Percentiles rank a stretch among this genome's conserved stretches.
phyloP scores from a whole-genome alignment of 345 rosid species.

The Eucalyptus curtisii region DNA sequence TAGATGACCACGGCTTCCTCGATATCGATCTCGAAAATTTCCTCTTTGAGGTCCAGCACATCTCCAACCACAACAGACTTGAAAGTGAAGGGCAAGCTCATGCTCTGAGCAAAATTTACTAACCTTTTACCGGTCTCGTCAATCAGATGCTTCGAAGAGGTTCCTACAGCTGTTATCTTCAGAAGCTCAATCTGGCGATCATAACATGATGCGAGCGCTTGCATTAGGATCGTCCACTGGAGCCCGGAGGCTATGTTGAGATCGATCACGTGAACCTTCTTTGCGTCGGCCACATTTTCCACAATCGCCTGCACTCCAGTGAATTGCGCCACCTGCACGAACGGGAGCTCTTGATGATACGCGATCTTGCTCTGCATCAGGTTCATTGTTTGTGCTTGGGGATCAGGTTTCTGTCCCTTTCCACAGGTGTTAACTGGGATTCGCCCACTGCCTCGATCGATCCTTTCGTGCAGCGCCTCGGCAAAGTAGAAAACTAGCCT shows the following conservation, averaged over 20 bases:
- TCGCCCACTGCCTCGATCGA: conserved; percentile 24
- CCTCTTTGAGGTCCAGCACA: conserved; percentile 26
- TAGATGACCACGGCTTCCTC: conserved; percentile 23
- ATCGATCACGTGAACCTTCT: conserved; percentile 30
- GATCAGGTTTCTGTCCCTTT: neutral
- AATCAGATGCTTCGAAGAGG: neutral
- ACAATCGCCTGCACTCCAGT: conserved; percentile 31
- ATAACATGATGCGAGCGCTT: conserved; percentile 23
- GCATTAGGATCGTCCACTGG: conserved; percentile 37
- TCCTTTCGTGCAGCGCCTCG: conserved; percentile 29
- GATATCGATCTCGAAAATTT: conserved; percentile 7
- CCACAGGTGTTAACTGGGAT: neutral
- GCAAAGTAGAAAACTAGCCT: conserved; percentile 27
- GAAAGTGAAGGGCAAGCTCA: conserved; percentile 25
- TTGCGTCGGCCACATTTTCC: conserved; percentile 24
- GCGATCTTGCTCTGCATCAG: neutral
- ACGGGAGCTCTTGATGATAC: conserved; percentile 16
- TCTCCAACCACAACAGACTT: conserved; percentile 17
- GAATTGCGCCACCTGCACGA: conserved; percentile 14
- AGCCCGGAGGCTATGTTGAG: conserved; percentile 14
- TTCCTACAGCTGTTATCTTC: conserved; percentile 31
- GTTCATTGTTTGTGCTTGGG: neutral
- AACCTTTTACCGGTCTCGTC: conserved; percentile 29
- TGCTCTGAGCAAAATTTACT: conserved; percentile 14
- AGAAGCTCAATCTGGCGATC: conserved; percentile 20